Conservation (phyloP, 2,329 filamentous ascomycete genomes). For the Fusarium sp. region DNA sequence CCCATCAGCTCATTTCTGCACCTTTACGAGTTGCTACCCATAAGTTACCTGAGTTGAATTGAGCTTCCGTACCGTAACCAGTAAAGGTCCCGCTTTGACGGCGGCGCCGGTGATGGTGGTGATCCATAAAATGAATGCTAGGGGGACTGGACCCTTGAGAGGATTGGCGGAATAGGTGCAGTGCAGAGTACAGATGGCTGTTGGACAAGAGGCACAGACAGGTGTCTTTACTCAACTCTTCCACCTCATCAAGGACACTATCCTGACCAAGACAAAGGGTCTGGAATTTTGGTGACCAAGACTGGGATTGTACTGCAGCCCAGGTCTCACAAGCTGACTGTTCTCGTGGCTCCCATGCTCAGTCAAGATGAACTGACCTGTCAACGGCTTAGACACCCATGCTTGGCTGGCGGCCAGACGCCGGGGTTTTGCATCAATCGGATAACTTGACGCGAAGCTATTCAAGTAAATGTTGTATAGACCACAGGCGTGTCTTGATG, state of each 20-base stretch:
- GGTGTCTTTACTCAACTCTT: neutral
- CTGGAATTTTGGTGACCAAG: slow-evolving; percentile 4
- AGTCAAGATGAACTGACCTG: slow-evolving; percentile 33
- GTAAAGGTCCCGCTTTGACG: slow-evolving; percentile 15
- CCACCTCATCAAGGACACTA: neutral
- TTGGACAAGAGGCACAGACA: slow-evolving; percentile 3
- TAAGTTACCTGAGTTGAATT: neutral
- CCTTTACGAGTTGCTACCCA: slow-evolving; percentile 23
- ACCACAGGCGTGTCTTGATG: slow-evolving; percentile 33
- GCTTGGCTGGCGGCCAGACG: slow-evolving; percentile 22
- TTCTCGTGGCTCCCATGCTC: slow-evolving; percentile 44
- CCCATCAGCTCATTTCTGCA: slow-evolving; percentile 36
- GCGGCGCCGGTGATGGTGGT: slow-evolving; percentile 26
- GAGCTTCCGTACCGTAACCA: slow-evolving; percentile 13
- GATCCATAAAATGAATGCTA: slow-evolving; percentile 8
- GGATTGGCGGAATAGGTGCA: slow-evolving; percentile 34
- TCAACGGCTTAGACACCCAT: slow-evolving; percentile 36
- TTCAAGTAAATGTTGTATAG: slow-evolving; percentile 12
- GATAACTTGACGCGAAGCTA: slow-evolving; percentile 15
- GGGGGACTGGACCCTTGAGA: slow-evolving; percentile 11
- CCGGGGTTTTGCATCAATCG: slow-evolving; percentile 33
- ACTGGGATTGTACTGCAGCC: slow-evolving; percentile 1
- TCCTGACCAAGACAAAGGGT: slow-evolving; percentile 13
- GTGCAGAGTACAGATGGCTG: slow-evolving; percentile 21
- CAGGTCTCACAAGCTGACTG: slow-evolving; percentile 34